Evolutionary conservation across 2,329 filamentous ascomycete genomes (phyloP).

Genomic region (Trichoderma guizhouense): DNA sequence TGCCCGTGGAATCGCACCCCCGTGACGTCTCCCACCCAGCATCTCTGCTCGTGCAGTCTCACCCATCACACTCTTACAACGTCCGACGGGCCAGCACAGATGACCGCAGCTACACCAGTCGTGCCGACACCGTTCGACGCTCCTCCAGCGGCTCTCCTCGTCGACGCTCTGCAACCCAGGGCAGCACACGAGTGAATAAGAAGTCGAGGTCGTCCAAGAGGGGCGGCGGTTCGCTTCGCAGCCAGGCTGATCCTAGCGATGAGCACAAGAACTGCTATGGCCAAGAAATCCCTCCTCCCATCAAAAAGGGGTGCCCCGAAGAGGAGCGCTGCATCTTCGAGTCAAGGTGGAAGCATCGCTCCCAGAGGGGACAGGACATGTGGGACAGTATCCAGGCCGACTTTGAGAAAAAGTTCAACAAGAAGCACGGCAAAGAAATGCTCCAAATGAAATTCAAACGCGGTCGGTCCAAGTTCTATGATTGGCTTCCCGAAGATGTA

Average conservation of each 20-base stretch:
- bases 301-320: slow-evolving; percentile 45
- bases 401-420: slow-evolving; percentile 36
- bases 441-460: slow-evolving; percentile 57
- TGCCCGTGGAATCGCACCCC: slow-evolving; percentile 27
- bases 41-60: slow-evolving; percentile 27
- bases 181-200: slow-evolving; percentile 27
- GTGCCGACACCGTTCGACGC: slow-evolving; percentile 18
- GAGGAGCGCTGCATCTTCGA: slow-evolving; percentile 50
- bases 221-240: slow-evolving; percentile 11
- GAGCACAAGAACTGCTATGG: slow-evolving; percentile 37
- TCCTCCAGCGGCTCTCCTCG: slow-evolving; percentile 30
- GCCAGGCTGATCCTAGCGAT: slow-evolving; percentile 25
- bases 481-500: slow-evolving; percentile 51
- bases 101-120: slow-evolving; percentile 15
- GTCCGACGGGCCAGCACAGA: slow-evolving; percentile 27
- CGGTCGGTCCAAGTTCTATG: slow-evolving; percentile 45
- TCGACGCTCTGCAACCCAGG: slow-evolving; percentile 23
- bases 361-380: slow-evolving; percentile 55
- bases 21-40: slow-evolving; percentile 21
- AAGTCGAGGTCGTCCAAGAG: slow-evolving; percentile 23
- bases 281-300: slow-evolving; percentile 34
- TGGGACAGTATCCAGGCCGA: slow-evolving; percentile 52
- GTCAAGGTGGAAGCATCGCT: slow-evolving; percentile 43
- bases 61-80: slow-evolving; percentile 23
- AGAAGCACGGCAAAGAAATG: slow-evolving; percentile 44